Base-by-base conservation (phyloP, 2,329 filamentous ascomycete species). In the Botrytis squamosa region DNA sequence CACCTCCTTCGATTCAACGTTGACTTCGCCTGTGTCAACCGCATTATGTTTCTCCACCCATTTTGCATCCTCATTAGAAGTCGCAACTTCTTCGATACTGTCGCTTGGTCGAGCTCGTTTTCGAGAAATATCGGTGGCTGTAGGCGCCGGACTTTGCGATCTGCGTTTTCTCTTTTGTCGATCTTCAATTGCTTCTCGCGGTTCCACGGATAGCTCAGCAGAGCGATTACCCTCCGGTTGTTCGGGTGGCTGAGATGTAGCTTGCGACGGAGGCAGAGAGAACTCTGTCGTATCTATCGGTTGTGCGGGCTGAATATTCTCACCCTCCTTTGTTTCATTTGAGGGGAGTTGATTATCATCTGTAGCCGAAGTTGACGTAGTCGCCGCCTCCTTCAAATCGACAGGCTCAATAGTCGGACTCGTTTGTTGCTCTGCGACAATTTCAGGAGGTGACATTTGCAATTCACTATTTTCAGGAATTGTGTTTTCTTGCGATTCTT, bases 121-220 rank as follows among this genome's bases (percentile, higher is more conserved):
- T 69, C 83, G 84, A 63, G 85, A 84, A 66, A 86, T 82, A 22
- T 88, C 86, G 73, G 89, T 85, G 38, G 84, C 82, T 16, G 85
- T 86, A 14, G 88, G 88, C 33, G 87, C 84, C 52, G 90, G 91
- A 73, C 86, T 92, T 73, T 85, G 85, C 62, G 90, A 93, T 77
- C 90, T 86, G 77, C 90, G 88, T 81, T 92, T 93, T 75, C 91
- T 86, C 82, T 91, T 92, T 77, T 88, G 88, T 59, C 84, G 84
- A 77, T 91, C 89, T 75, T 88, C 85, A 49, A 83, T 77, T 59
- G 83, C 77, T 78, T 80, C 79, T 42, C 77, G 76, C n/a, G 78
- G 75, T 55, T 82, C 81, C 20, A 80, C 76, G 16, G 79, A 77
- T 9, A 80, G 74, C 1, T 77, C 59, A 14, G 74, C 57, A 5